Percentiles rank a stretch among this genome's conserved stretches.
Evolutionary conservation across 129 eudicot genomes (phyloP).

Genomic region (carrot (Daucus carota)): DH1_v3.0 NC_030388.2:24221501-24222000

Average conservation of each 20-base stretch:
- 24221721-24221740: background rate
- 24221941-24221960: background rate
- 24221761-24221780: background rate
- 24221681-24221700: background rate
- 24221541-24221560: background rate
- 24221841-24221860: background rate
- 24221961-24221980: conserved; percentile 94
- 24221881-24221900: background rate
- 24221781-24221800: background rate
- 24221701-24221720: background rate
- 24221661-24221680: background rate
- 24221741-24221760: background rate
- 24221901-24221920: background rate
- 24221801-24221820: background rate
- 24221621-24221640: background rate
- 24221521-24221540: background rate
- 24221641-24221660: background rate
- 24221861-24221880: background rate
- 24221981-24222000: conserved; percentile 87
- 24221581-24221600: background rate
- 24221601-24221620: background rate
- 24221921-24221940: background rate
- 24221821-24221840: background rate
- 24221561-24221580: background rate
- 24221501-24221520: background rate